These are phyloP conservation scores for Gynochthodes officinalis DNA, from an alignment of 257 asterid species.

Conservation along the genomic window DNA sequence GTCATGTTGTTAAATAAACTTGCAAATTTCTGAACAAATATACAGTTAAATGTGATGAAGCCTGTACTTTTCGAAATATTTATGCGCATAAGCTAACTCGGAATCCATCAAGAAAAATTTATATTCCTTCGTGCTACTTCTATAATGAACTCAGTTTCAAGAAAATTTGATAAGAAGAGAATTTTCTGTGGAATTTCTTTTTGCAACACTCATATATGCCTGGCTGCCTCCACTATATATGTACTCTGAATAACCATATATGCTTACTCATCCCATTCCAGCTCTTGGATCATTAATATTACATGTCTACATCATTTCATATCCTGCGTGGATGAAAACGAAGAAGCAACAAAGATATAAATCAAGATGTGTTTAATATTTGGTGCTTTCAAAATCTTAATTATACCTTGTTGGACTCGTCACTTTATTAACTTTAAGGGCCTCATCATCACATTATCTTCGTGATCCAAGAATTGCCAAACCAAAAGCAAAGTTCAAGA, in stretches of 20 bases:
- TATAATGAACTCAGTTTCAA: background rate
- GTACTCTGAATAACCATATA: no score
- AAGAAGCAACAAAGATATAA: background rate
- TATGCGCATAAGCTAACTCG: background rate
- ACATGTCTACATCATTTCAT: slow-evolving; percentile 49
- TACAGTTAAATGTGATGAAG: no score
- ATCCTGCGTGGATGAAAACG: slow-evolving; percentile 25
- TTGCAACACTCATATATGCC: no score
- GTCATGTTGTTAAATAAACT: background rate
- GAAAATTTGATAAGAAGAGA: background rate
- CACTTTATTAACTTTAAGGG: slow-evolving; percentile 51
- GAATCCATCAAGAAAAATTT: no score
- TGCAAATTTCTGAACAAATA: no score
- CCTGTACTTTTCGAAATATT: no score
- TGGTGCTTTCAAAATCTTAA: no score
- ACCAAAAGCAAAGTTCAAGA: background rate
- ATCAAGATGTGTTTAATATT: no score
- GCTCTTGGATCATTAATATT: slow-evolving; percentile 32
- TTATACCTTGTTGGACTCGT: background rate
- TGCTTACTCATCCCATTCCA: no score
- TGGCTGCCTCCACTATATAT: no score
- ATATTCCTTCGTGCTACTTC: no score
- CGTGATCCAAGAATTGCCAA: slow-evolving; percentile 76
- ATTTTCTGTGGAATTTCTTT: no score
- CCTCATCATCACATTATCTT: slow-evolving; percentile 92